A percentile compares a stretch with the other conserved stretches of the same genome.
Conservation (phyloP, 1,284 basidiomycete species). For the Gymnopus androsaceus region DNA sequence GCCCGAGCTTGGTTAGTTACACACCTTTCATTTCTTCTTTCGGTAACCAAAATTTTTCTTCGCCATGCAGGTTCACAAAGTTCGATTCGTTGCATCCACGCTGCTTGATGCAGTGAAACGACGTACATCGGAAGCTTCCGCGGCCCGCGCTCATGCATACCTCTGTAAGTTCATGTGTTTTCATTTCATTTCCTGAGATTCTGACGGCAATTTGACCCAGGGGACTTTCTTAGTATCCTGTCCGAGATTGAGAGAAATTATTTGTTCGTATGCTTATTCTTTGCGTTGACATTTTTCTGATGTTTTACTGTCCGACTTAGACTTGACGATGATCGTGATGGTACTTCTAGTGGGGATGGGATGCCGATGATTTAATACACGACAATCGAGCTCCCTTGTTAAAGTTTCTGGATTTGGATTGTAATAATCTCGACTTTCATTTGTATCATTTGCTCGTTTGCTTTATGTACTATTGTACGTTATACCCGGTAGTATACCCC, state of each 20-base stretch:
- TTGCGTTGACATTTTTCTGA: slow-evolving; percentile 22
- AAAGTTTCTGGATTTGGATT: background rate
- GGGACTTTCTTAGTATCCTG: slow-evolving; percentile 87
- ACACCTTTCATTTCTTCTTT: background rate
- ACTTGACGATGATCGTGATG: slow-evolving; percentile 75
- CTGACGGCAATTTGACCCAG: slow-evolving; percentile 37
- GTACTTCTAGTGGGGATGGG: slow-evolving; percentile 56
- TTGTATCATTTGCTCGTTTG: too few relatives aligned
- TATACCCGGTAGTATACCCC: slow-evolving; percentile 6
- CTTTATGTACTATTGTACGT: too few relatives aligned
- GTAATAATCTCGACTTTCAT: background rate
- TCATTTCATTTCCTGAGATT: slow-evolving; percentile 19
- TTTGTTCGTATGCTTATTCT: slow-evolving; percentile 47
- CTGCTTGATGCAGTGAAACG: slow-evolving; percentile 84
- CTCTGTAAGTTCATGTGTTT: slow-evolving; percentile 54
- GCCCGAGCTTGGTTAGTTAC: slow-evolving; percentile 72
- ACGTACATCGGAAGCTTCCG: slow-evolving; percentile 62
- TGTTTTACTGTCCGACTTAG: slow-evolving; percentile 42
- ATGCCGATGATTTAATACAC: slow-evolving; percentile 43
- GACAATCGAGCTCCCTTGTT: background rate
- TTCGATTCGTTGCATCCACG: slow-evolving; percentile 86
- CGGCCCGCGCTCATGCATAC: slow-evolving; percentile 78
- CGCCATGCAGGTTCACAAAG: slow-evolving; percentile 80
- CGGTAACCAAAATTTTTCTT: slow-evolving; percentile 1
- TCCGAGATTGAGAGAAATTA: slow-evolving; percentile 88